These are phyloP conservation scores for Vitis cinerea DNA, from an alignment of 164 flowering plant species.

Conservation along the genomic window DNA sequence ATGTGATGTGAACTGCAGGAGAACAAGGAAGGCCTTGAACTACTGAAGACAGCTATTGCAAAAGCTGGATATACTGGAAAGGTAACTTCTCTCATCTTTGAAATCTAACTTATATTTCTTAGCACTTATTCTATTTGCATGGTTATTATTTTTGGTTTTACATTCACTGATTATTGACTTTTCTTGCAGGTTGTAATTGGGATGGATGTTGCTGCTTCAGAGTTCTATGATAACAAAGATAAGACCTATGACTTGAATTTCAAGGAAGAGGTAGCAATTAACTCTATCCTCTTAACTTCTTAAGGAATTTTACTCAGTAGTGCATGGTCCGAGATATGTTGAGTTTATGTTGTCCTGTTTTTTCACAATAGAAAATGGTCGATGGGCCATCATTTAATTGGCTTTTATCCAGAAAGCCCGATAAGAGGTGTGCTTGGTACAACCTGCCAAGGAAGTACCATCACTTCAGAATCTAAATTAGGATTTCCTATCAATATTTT, in stretches of 20 bases:
- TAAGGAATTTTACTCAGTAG: too few relatives aligned
- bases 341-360: too few relatives aligned
- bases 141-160: conserved; percentile 17
- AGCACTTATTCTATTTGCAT: too few relatives aligned
- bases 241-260: conserved; percentile 84
- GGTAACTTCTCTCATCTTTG: conserved; percentile 23
- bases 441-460: too few relatives aligned
- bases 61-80: conserved; percentile 86
- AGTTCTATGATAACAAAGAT: conserved; percentile 60
- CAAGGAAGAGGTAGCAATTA: conserved; percentile 69
- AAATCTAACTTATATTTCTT: too few relatives aligned
- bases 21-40: conserved; percentile 92
- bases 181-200: conserved; percentile 79
- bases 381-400: too few relatives aligned
- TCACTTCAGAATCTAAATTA: too few relatives aligned
- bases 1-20: conserved; percentile 40
- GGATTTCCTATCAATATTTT: too few relatives aligned
- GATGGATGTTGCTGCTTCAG: conserved; percentile 98
- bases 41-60: conserved; percentile 86
- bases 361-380: too few relatives aligned
- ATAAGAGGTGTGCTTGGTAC: too few relatives aligned
- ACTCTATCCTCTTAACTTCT: neutral
- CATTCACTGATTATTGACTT: neutral
- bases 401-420: too few relatives aligned
- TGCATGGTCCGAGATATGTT: too few relatives aligned